These are phyloP conservation scores for Cystobasidium pallidum DNA, from an alignment of 1,284 basidiomycete genomes.

Conservation along the genomic window DNA sequence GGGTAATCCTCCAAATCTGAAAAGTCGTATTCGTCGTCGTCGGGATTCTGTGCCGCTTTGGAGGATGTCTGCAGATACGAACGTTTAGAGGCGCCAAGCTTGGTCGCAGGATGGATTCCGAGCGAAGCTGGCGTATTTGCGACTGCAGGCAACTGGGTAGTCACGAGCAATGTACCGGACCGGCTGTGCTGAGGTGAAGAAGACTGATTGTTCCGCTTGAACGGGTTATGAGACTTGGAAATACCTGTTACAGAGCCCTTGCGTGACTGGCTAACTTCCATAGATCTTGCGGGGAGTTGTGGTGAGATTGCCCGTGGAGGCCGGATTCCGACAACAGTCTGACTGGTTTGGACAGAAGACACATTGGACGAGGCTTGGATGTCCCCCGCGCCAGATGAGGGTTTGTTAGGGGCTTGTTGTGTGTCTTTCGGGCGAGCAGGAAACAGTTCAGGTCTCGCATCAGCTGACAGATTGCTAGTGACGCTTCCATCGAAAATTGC, in stretches of 20 bases:
- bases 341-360: neutral
- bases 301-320: neutral
- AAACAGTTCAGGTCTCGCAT: neutral
- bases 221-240: neutral
- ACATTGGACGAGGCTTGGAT: neutral
- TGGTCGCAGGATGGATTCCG: neutral
- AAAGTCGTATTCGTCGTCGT: neutral
- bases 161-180: neutral
- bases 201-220: neutral
- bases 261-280: neutral
- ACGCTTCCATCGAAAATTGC: neutral
- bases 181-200: neutral
- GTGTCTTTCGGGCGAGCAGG: neutral
- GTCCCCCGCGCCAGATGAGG: too few species aligned
- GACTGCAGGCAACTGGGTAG: neutral
- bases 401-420: neutral
- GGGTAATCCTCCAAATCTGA: conserved; percentile 1
- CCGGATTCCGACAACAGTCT: neutral
- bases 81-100: neutral
- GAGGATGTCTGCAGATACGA: neutral
- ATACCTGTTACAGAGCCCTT: neutral
- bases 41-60: neutral
- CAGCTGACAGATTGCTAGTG: neutral
- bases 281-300: neutral
- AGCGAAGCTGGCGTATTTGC: neutral